Percentiles rank a stretch among this genome's conserved stretches.
These are phyloP conservation scores for Leucocoprinus sp. DNA, from an alignment of 768 basidiomycete genomes.

Conservation along the genomic window DNA sequence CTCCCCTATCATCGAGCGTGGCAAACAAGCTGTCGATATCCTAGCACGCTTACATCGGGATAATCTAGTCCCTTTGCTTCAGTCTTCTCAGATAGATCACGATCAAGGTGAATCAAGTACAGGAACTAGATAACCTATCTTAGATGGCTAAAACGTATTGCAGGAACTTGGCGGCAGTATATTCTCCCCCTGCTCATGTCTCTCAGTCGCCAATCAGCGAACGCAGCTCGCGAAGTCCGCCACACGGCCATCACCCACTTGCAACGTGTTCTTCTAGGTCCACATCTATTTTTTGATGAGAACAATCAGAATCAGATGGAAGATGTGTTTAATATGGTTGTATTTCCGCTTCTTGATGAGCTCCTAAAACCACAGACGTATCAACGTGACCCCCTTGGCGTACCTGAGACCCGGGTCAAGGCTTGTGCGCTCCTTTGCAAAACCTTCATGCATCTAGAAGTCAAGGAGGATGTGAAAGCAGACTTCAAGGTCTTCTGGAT, in stretches of 20 bases:
- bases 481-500: constrained; percentile 80
- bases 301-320: constrained; percentile 57
- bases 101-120: constrained; percentile 28
- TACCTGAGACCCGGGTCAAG: constrained; percentile 85
- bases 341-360: constrained; percentile 91
- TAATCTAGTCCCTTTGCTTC: constrained; percentile 51
- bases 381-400: constrained; percentile 72
- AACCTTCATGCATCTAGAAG: constrained; percentile 88
- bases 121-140: neutral
- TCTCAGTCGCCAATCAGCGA: constrained; percentile 75
- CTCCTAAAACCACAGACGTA: constrained; percentile 78
- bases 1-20: constrained; percentile 72
- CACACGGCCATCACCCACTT: constrained; percentile 73
- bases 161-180: constrained; percentile 67
- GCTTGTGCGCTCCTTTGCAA: constrained; percentile 91
- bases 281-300: constrained; percentile 54
- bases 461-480: constrained; percentile 53
- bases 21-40: constrained; percentile 75
- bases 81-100: constrained; percentile 32
- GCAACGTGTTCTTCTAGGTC: constrained; percentile 78
- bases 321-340: constrained; percentile 79
- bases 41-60: constrained; percentile 60
- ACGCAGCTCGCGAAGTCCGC: constrained; percentile 76
- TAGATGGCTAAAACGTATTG: neutral
- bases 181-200: constrained; percentile 68